Evolutionary conservation across 1,284 basidiomycete genomes (phyloP).

Genomic region (Porogramme epimiltina): DNA sequence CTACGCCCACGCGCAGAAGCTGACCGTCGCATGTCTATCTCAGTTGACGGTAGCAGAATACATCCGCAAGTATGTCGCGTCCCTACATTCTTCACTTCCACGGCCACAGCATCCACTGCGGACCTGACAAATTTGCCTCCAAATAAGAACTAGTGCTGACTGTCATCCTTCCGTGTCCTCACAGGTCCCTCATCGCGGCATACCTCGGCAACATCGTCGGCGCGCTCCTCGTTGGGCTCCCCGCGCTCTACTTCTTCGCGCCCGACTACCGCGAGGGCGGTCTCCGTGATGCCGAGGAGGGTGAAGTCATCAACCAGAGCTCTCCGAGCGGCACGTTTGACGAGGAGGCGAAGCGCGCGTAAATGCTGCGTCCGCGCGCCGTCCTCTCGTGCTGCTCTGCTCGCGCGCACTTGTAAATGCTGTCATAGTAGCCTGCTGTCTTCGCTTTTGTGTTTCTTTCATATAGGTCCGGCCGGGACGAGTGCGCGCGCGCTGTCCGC

Average conservation of each 20-base stretch:
- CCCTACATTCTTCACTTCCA: neutral
- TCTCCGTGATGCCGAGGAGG: conserved; percentile 35
- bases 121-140: too few species aligned
- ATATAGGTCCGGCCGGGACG: too few species aligned
- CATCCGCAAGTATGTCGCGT: conserved; percentile 61
- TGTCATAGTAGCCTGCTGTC: too few species aligned
- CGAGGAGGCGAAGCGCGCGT: conserved; percentile 11
- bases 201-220: conserved; percentile 74
- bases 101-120: too few species aligned
- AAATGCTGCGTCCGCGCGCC: too few species aligned
- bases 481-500: too few species aligned
- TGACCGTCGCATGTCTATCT: neutral
- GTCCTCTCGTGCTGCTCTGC: too few species aligned
- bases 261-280: conserved; percentile 44
- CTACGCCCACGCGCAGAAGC: too few species aligned
- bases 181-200: conserved; percentile 66
- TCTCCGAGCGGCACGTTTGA: conserved; percentile 9
- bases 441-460: too few species aligned
- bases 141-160: too few species aligned
- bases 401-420: too few species aligned
- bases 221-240: conserved; percentile 62
- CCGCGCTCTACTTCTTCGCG: conserved; percentile 63
- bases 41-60: conserved; percentile 61
- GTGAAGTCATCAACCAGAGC: conserved; percentile 32
- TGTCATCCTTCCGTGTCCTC: too few species aligned